A percentile compares a stretch with the other conserved stretches of the same genome.
These are phyloP conservation scores for Pythium coloratum DNA, from an alignment of 352 stramenopile species.

Conservation along the genomic window DNA sequence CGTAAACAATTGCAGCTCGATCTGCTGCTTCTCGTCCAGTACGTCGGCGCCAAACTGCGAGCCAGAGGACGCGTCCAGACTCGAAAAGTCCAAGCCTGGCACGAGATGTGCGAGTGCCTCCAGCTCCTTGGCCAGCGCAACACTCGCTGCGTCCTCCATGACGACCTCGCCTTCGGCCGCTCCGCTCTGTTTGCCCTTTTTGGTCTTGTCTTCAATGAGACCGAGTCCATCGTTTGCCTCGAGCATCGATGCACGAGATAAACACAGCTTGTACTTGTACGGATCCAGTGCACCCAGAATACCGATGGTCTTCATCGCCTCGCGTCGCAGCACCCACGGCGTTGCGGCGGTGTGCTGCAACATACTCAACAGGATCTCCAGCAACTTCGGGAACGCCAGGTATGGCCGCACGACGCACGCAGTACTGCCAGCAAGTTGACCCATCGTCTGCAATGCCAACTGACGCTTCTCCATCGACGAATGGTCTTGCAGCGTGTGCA, in stretches of 20 bases:
- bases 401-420: conserved; percentile 95
- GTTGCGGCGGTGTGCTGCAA: conserved; percentile 89
- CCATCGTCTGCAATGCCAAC: conserved; percentile 95
- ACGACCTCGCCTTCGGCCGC: conserved; percentile 14
- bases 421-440: conserved; percentile 93
- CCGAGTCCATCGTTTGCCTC: conserved; percentile 55
- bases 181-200: conserved; percentile 36
- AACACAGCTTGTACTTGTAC: conserved; percentile 92
- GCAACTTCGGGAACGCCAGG: conserved; percentile 94
- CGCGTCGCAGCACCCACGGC: conserved; percentile 92
- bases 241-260: conserved; percentile 65
- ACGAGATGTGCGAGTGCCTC: conserved; percentile 21
- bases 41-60: conserved; percentile 53
- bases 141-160: conserved; percentile 18
- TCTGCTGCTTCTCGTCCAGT: conserved; percentile 86
- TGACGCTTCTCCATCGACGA: conserved; percentile 95
- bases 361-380: conserved; percentile 94
- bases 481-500: conserved; percentile 96
- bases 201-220: conserved; percentile 30
- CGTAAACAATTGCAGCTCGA: conserved; percentile 84
- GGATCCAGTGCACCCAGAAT: conserved; percentile 95
- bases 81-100: conserved; percentile 45
- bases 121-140: conserved; percentile 18
- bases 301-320: conserved; percentile 97
- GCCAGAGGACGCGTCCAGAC: conserved; percentile 57